Evolutionary conservation across 2,329 filamentous ascomycete species (phyloP), one percentile per base, ranked within the genome.

Genomic region (Venturia nashicola): DNA sequence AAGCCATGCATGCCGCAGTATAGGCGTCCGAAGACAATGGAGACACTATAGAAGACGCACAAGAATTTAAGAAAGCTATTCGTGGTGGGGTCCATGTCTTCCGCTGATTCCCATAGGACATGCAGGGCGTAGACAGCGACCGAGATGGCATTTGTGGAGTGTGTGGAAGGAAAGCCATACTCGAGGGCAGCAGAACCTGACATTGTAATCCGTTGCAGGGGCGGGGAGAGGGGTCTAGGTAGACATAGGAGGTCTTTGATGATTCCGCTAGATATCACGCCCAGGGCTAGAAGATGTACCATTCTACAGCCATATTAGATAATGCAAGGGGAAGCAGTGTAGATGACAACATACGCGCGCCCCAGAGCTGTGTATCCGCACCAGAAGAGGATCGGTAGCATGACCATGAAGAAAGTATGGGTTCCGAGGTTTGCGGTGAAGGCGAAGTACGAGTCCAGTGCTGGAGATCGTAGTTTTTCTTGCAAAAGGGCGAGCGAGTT

Each of bases 1-100:
- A 97, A 96, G 12, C 94, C 94, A 76, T 99, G 94, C 94, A 99
- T 99, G 66, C 94, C 94, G 72, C 94, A 99, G 78, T 99, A 97
- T 43, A 99, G 80, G 23, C 94, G 86, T 6, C 94, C 94, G 67
- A 97, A 79, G 48, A 97, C 83, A 71, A 99, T 97, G 34, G 93
- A 97, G 14, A 85, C 77, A 42, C 90, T 90, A 72, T 97, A 99
- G 69, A 90, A 87, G 74, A 94, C 95, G 48, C 88, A 86, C 6
- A 90, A 74, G 5, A 76, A 74, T 72, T 94, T 88, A 34, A 96
- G 77, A 4, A 81, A 75, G 3, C 86, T 67, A 68, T 84, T 64
- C 20, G 61, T 42, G 5, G 67, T 65, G 12, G 69, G 65, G 14
- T 70, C 20, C 36, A 67, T 71, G 51, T 18, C 51, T 82, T 77